Percentiles rank a stretch among this genome's conserved stretches.
phyloP scores from a whole-genome alignment of 2,329 filamentous ascomycete genomes.

The Fusarium duplospermum region DNA sequence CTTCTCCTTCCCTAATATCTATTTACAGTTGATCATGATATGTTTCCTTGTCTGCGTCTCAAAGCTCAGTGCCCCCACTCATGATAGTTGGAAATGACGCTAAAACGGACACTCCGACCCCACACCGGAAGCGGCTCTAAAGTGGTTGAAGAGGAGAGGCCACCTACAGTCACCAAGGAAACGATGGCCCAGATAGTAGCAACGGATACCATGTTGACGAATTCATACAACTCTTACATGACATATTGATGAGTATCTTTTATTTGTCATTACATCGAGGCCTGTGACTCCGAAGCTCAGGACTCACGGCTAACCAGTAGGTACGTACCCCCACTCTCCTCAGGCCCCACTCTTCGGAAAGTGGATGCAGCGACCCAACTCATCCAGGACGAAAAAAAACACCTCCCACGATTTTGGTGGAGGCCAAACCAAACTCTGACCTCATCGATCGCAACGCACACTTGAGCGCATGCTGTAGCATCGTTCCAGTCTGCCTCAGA shows the following conservation, averaged over 20 bases:
- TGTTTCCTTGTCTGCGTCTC: background rate
- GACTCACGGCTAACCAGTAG: background rate
- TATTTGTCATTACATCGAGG: background rate
- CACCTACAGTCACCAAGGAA: background rate
- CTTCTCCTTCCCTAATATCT: background rate
- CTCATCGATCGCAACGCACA: constrained; percentile 24
- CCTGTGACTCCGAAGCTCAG: background rate
- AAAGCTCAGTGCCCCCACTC: background rate
- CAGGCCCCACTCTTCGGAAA: constrained; percentile 16
- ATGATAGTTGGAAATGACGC: background rate
- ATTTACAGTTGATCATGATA: background rate
- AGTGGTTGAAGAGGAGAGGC: background rate
- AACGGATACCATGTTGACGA: background rate
- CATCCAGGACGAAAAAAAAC: constrained; percentile 1
- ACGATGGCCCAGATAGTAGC: background rate
- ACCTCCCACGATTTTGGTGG: constrained; percentile 1
- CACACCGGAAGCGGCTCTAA: background rate
- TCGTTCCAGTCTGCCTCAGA: background rate
- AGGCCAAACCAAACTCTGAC: constrained; percentile 24
- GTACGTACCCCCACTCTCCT: background rate
- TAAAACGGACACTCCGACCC: background rate
- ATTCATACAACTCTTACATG: background rate
- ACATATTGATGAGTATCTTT: background rate
- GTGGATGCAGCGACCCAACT: constrained; percentile 13
- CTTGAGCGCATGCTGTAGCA: constrained; percentile 1